Conservation (phyloP, 257 asterid species). For the Osmanthus fragrans region DNA sequence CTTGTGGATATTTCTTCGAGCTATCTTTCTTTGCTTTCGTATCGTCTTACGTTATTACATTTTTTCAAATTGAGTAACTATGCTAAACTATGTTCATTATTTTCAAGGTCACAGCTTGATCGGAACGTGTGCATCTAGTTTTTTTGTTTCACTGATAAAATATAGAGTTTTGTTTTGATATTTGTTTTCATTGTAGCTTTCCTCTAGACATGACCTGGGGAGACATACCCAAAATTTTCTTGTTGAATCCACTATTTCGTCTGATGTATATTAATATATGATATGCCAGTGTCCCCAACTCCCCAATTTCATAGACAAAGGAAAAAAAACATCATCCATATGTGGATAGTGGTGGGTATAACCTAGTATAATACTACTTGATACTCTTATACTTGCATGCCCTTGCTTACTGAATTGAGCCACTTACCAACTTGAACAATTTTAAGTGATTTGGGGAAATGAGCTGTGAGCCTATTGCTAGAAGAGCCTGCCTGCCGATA, state of each 20-base stretch:
- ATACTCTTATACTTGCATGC: background rate
- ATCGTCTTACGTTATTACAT: background rate
- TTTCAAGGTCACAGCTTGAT: background rate
- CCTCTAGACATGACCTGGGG: background rate
- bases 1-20: background rate
- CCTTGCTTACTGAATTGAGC: background rate
- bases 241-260: background rate
- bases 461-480: background rate
- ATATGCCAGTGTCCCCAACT: background rate
- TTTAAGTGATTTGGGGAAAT: background rate
- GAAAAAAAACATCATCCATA: background rate
- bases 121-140: background rate
- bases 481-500: slow-evolving; percentile 2
- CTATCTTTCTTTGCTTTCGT: background rate
- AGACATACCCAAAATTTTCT: background rate
- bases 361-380: background rate
- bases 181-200: background rate
- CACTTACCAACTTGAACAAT: background rate
- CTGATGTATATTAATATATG: background rate
- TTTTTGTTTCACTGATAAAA: background rate
- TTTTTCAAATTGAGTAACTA: background rate
- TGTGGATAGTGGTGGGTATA: background rate
- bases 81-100: background rate
- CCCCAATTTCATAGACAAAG: background rate
- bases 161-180: background rate